Percentiles rank a stretch among this genome's conserved stretches.
Conservation (phyloP, 139 green algal genomes). For the Pycnococcus provasolii region DNA sequence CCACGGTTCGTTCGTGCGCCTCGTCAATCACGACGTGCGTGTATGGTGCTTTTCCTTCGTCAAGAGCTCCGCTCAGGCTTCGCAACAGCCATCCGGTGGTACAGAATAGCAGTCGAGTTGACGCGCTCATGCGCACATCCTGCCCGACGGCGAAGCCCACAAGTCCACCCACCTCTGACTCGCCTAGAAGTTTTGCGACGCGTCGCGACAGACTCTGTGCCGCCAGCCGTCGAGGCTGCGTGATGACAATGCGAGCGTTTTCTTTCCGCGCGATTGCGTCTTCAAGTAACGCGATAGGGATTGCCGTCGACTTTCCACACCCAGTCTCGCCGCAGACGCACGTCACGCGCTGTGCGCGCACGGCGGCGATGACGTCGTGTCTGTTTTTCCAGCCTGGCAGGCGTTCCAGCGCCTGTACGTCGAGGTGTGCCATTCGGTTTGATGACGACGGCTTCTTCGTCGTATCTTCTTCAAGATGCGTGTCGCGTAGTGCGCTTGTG, state of each 20-base stretch:
- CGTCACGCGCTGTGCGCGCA: conserved; percentile 35
- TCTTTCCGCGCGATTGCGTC: too few relatives aligned
- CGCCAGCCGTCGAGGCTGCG: too few relatives aligned
- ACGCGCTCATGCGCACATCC: conserved; percentile 24
- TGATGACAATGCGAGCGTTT: too few relatives aligned
- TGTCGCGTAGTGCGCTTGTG: too few relatives aligned
- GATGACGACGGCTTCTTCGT: too few relatives aligned
- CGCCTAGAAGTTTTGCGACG: conserved; percentile 30
- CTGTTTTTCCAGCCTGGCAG: too few relatives aligned
- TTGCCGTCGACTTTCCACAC: conserved; percentile 69
- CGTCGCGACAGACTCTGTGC: too few relatives aligned
- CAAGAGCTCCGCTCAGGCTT: conserved; percentile 57
- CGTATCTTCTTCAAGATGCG: too few relatives aligned
- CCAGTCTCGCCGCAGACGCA: conserved; percentile 83
- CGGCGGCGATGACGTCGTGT: background rate
- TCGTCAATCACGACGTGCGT: conserved; percentile 95
- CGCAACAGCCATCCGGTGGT: conserved; percentile 68
- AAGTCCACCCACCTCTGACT: background rate
- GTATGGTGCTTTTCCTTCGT: conserved; percentile 32
- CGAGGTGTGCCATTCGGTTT: too few relatives aligned
- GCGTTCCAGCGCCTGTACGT: too few relatives aligned
- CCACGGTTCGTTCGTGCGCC: conserved; percentile 76
- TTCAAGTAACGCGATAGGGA: too few relatives aligned
- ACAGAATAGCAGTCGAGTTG: conserved; percentile 81
- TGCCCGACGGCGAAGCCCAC: conserved; percentile 38